Evolutionary conservation across 2,329 filamentous ascomycete genomes (phyloP).

Genomic region (Tricladium varicosporioides): DNA sequence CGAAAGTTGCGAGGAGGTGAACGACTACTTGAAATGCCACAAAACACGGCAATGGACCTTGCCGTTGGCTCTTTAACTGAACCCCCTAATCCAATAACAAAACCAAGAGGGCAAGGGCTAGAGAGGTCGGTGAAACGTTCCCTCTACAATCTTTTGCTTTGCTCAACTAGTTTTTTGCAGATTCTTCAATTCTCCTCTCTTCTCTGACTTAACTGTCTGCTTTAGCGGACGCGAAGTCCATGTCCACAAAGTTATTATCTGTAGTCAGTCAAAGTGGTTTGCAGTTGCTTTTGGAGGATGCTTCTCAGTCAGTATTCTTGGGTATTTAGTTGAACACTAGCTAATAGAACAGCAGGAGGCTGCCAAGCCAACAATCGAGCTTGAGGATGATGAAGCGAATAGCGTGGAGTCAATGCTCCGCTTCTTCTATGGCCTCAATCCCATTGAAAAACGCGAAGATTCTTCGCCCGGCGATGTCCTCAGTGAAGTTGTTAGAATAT

Average conservation of each 20-base stretch:
- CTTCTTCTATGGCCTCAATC: not conserved
- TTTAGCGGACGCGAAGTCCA: not conserved
- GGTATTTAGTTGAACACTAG: not conserved
- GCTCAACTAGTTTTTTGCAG: too few relatives aligned
- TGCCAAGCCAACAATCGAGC: not conserved
- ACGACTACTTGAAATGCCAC: too few relatives aligned
- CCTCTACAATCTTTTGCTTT: too few relatives aligned
- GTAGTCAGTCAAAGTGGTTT: not conserved
- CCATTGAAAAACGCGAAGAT: not conserved
- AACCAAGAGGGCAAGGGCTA: too few relatives aligned
- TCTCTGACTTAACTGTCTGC: not conserved
- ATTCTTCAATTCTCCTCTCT: not conserved
- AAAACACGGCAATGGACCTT: too few relatives aligned
- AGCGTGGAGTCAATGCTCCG: not conserved
- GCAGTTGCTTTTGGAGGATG: not conserved
- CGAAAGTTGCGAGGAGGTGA: too few relatives aligned
- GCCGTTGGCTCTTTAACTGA: too few relatives aligned
- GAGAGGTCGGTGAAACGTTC: too few relatives aligned
- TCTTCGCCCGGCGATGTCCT: not conserved
- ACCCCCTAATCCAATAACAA: too few relatives aligned
- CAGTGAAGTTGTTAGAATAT: not conserved
- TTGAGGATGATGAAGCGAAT: not conserved
- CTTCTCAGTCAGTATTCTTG: not conserved
- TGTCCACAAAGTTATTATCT: not conserved
- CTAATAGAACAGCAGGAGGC: not conserved